Evolutionary conservation across 139 green algal genomes (phyloP).

Genomic region (Closterium sp.): DNA sequence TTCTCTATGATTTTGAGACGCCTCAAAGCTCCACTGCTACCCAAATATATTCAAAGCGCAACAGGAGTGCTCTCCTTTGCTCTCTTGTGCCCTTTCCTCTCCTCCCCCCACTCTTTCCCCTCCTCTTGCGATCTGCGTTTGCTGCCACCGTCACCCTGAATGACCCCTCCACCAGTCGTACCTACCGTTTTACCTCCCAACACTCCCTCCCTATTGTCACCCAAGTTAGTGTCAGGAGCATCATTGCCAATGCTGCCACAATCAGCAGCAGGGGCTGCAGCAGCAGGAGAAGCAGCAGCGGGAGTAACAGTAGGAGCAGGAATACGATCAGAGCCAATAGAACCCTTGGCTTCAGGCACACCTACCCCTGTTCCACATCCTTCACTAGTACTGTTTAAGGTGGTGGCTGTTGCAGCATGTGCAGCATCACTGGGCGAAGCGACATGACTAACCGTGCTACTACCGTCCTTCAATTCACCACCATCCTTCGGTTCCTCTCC

Average conservation of each 20-base stretch:
- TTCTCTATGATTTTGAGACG: too few species aligned
- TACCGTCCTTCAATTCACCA: too few species aligned
- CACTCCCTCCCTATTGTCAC: background rate
- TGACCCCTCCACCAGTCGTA: background rate
- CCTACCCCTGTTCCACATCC: too few species aligned
- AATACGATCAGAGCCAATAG: too few species aligned
- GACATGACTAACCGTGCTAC: too few species aligned
- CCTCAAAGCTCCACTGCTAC: background rate
- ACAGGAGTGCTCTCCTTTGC: background rate
- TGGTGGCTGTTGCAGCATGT: too few species aligned
- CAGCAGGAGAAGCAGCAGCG: too few species aligned
- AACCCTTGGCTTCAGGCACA: too few species aligned
- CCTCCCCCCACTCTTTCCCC: background rate
- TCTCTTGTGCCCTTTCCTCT: background rate
- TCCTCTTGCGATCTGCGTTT: background rate
- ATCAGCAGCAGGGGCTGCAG: too few species aligned
- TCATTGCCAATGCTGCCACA: background rate
- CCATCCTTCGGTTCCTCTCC: background rate
- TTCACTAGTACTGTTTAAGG: too few species aligned
- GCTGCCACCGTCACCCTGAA: background rate
- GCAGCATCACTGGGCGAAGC: too few species aligned
- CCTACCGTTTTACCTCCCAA: background rate
- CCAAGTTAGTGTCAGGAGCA: background rate
- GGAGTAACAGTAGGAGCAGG: too few species aligned
- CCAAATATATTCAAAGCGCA: background rate